Conservation (phyloP, 352 stramenopile genomes). For the Phytophthora pisi region DNA sequence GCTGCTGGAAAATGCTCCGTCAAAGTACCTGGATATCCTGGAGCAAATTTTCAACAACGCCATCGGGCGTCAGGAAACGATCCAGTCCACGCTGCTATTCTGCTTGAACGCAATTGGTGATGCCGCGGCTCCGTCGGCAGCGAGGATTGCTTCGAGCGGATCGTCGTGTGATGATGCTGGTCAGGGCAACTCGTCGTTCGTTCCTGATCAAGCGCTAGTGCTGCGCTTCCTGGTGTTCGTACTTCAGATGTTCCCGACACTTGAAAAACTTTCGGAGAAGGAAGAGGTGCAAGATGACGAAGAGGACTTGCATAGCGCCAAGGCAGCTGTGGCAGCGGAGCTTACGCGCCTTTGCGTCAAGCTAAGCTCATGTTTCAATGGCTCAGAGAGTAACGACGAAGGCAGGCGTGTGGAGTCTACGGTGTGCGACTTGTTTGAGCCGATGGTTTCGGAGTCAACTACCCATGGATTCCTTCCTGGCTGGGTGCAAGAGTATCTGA, state of each 20-base stretch:
- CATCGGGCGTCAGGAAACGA: slow-evolving; percentile 56
- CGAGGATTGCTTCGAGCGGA: slow-evolving; percentile 38
- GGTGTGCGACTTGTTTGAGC: slow-evolving; percentile 40
- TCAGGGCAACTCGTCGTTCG: slow-evolving; percentile 26
- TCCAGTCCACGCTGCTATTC: slow-evolving; percentile 57
- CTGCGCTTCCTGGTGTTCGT: slow-evolving; percentile 70
- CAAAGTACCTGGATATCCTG: slow-evolving; percentile 55
- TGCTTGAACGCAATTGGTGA: slow-evolving; percentile 64
- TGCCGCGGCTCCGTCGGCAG: slow-evolving; percentile 31
- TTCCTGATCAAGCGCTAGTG: slow-evolving; percentile 50
- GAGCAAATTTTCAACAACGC: slow-evolving; percentile 62
- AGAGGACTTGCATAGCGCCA: slow-evolving; percentile 55
- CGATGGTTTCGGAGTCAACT: slow-evolving; percentile 25
- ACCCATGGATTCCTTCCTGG: slow-evolving; percentile 33
- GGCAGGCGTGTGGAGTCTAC: slow-evolving; percentile 24
- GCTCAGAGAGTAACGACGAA: slow-evolving; percentile 16
- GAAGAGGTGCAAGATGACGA: slow-evolving; percentile 79
- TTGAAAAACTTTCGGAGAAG: slow-evolving; percentile 58
- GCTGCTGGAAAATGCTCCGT: slow-evolving; percentile 48
- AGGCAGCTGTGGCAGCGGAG: slow-evolving; percentile 55
- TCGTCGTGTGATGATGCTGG: slow-evolving; percentile 12
- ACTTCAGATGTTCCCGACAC: slow-evolving; percentile 55
- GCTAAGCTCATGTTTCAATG: slow-evolving; percentile 46
- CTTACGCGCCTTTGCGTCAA: slow-evolving; percentile 58
- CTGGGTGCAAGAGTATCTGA: slow-evolving; percentile 65